Evolutionary conservation across 2,329 filamentous ascomycete genomes (phyloP), one percentile per base, ranked within the genome.

Genomic region (Bretziella fagacearum): DNA sequence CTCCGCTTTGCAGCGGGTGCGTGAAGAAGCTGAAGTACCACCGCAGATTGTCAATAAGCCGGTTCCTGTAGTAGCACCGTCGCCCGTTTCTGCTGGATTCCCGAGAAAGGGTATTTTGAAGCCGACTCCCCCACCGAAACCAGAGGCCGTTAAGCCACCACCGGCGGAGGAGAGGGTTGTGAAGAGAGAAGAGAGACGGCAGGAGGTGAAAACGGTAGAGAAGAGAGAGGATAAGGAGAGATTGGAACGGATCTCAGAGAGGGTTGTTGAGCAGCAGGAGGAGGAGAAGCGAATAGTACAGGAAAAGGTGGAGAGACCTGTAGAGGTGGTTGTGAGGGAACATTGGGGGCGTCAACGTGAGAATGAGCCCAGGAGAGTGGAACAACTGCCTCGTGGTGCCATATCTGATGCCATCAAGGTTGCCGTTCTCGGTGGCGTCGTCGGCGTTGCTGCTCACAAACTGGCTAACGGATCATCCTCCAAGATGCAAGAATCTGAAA

Each of bases 221-320:
- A 30, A 44, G 15, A n/a, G 15, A 3, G 26, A 44, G 11, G n/a
- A 18, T 27, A 26, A 22, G 18, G 18, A 10, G 42, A 32, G 29
- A 20, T 13, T 25, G 22, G 42, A 32, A n/a, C 17, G 10, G 5
- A 33, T 22, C 11, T 11, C 18, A 2, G 27, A 33, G 17, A 33
- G 15, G 10, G 22, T 35, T 33, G n/a, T n/a, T n/a, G n/a, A n/a
- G n/a, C 27, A 17, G 7, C 4, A 15, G 3, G 62, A 67, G 3
- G 64, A 65, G 48, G 63, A 68, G 46, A 63, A 68, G 11, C 70
- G 69, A 8, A 8, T 5, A 22, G 33, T 11, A 35, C 8, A 13
- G 29, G 30, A 11, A 25, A 40, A 20, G 25, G 36, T 15, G 23
- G 20, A 15, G 7, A 33, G 4, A 15, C 5, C 13, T 15, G 30